phyloP scores from a whole-genome alignment of 2,329 filamentous ascomycete genomes.

The Ophiostoma fasciatum region DNA sequence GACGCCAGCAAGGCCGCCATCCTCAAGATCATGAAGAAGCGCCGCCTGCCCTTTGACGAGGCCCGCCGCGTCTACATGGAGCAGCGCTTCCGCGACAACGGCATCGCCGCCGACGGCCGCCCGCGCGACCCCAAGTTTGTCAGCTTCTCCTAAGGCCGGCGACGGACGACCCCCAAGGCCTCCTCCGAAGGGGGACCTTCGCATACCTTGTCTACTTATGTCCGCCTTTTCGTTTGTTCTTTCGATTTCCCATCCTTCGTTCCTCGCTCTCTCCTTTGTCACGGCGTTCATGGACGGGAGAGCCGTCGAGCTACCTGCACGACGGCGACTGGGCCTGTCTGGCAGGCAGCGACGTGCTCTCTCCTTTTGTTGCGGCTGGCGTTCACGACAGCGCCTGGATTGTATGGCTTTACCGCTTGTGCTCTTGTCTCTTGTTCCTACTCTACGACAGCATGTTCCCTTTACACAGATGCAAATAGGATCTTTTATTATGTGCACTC shows the following conservation, averaged over 20 bases:
- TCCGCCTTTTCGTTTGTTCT: background rate
- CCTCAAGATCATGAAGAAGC: slow-evolving; percentile 77
- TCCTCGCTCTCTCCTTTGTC: background rate
- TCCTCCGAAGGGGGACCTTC: background rate
- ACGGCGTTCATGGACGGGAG: no score
- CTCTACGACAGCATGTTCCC: no score
- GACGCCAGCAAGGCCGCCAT: slow-evolving; percentile 68
- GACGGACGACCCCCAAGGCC: background rate
- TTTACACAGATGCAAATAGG: no score
- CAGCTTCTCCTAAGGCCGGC: slow-evolving; percentile 53
- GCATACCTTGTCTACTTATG: background rate
- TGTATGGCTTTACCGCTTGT: no score
- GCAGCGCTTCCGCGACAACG: slow-evolving; percentile 69
- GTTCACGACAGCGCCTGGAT: no score
- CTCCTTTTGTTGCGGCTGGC: no score
- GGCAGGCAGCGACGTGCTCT: no score
- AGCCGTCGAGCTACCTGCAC: no score
- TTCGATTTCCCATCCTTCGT: background rate
- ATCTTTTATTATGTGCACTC: no score
- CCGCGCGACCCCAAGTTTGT: slow-evolving; percentile 92
- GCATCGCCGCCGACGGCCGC: slow-evolving; percentile 74
- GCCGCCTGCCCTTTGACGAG: slow-evolving; percentile 76
- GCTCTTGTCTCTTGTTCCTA: no score
- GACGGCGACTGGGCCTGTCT: no score
- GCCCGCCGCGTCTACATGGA: slow-evolving; percentile 77